These are phyloP conservation scores for Colletotrichum simmondsii DNA, from an alignment of 2,329 filamentous ascomycete species.

Conservation along the genomic window DNA sequence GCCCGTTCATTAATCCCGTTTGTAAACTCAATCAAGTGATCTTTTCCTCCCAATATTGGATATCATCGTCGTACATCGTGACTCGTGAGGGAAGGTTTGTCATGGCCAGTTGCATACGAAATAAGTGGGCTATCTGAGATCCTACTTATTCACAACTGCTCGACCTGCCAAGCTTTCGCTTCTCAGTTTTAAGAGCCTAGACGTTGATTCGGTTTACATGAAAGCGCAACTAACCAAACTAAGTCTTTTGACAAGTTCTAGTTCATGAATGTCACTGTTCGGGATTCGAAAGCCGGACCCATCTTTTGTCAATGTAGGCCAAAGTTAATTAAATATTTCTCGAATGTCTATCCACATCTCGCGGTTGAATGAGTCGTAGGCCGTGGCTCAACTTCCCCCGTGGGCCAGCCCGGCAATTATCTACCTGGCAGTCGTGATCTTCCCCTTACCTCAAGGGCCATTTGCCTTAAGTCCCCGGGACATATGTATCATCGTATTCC, in stretches of 20 bases:
- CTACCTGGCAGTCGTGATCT: not conserved
- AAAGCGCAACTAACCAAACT: not conserved
- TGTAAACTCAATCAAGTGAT: not conserved
- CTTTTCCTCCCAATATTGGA: not conserved
- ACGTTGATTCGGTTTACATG: not conserved
- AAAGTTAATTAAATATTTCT: not conserved
- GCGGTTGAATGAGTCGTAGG: not conserved
- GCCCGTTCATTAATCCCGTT: not conserved
- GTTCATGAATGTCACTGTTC: not conserved
- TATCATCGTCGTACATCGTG: not conserved
- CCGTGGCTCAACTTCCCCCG: no score
- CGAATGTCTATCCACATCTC: not conserved
- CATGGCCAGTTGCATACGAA: no score
- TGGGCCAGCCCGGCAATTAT: not conserved
- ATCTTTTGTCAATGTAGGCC: not conserved
- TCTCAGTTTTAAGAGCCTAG: not conserved
- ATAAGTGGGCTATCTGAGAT: no score
- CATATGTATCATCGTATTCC: not conserved
- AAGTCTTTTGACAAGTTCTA: no score
- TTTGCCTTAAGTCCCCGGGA: not conserved
- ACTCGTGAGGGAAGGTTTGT: no score
- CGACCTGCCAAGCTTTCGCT: no score
- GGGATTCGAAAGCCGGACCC: not conserved
- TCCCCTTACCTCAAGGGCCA: not conserved
- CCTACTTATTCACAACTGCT: no score